Conservation (phyloP, 768 basidiomycete genomes). For the Russula abietina region DNA sequence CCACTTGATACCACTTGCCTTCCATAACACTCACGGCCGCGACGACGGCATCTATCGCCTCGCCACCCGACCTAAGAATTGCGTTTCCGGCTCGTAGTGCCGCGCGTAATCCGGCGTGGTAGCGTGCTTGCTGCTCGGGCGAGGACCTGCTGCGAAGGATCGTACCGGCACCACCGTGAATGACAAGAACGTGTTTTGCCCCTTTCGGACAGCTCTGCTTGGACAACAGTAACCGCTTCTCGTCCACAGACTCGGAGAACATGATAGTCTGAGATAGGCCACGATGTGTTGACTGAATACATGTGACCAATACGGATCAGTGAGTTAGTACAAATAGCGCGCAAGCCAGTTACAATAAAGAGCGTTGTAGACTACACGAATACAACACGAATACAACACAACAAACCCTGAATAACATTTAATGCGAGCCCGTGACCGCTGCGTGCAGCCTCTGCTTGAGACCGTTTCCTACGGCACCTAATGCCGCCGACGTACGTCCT, state of each 20-base stretch:
- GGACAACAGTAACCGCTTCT: constrained; percentile 24
- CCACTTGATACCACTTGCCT: constrained; percentile 29
- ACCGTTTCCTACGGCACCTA: constrained; percentile 16
- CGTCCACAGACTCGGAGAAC: constrained; percentile 2
- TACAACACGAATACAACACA: constrained; percentile 10
- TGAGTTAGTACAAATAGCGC: too few relatives aligned
- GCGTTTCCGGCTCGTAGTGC: constrained; percentile 59
- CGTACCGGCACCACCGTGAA: constrained; percentile 78
- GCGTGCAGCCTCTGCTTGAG: constrained; percentile 18
- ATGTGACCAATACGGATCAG: too few relatives aligned
- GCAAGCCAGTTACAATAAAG: neutral
- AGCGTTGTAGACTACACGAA: neutral
- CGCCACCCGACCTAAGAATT: constrained; percentile 60
- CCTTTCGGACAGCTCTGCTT: neutral
- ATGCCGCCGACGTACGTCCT: neutral
- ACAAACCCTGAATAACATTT: neutral
- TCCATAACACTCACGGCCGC: constrained; percentile 71
- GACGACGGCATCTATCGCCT: constrained; percentile 77
- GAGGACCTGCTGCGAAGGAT: constrained; percentile 54
- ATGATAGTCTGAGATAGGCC: constrained; percentile 1
- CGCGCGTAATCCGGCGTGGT: constrained; percentile 47
- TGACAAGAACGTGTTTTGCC: constrained; percentile 45
- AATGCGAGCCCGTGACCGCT: constrained; percentile 15
- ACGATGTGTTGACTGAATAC: neutral
- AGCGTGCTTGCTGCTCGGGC: constrained; percentile 52